These are phyloP conservation scores for Pseudonitzschia delicatissima DNA, from an alignment of 108 stramenopile genomes.

Conservation along the genomic window DNA sequence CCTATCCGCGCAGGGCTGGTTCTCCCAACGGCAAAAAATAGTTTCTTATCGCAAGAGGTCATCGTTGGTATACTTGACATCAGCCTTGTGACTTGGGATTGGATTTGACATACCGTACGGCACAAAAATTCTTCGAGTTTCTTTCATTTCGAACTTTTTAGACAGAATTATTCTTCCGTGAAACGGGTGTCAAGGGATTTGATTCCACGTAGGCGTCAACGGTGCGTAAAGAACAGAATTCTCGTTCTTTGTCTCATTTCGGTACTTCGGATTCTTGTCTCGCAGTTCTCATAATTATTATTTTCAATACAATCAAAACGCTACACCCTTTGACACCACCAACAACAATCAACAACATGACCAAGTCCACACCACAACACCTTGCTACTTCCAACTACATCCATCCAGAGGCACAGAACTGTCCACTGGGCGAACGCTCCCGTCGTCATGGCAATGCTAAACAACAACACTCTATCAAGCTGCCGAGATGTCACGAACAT, in stretches of 20 bases:
- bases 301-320: not conserved
- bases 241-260: not conserved
- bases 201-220: not conserved
- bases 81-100: not conserved
- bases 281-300: not conserved
- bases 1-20: no score
- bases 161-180: not conserved
- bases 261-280: not conserved
- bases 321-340: not conserved
- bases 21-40: no score
- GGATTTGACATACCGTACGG: not conserved
- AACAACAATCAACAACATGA: constrained; percentile 7
- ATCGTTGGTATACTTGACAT: no score
- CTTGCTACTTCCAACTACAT: constrained; percentile 3
- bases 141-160: not conserved
- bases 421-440: constrained; percentile 17
- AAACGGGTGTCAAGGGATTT: not conserved
- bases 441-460: constrained; percentile 37
- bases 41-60: no score
- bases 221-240: not conserved
- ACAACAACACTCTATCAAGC: constrained; percentile 39
- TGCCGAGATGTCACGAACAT: constrained; percentile 38
- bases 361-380: not conserved
- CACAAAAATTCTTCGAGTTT: constrained; percentile 3
- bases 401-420: not conserved